phyloP scores from a whole-genome alignment of 768 basidiomycete species.

The Boletus rufocinnamomeus region DNA sequence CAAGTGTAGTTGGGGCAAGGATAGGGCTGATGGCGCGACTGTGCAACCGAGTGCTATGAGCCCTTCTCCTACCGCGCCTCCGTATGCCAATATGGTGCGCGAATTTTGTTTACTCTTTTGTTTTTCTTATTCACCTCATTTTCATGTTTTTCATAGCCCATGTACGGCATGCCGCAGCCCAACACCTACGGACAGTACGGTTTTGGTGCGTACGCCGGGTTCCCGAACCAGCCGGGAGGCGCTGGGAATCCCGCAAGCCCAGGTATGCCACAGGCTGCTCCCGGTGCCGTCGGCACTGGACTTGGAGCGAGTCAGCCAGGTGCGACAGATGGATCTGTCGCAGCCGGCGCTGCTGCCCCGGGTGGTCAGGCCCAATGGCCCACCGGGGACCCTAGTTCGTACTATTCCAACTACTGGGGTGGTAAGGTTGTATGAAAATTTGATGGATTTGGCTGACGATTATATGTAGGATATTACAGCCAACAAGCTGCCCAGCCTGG shows the following conservation, averaged over 20 bases:
- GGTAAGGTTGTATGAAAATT: conserved; percentile 45
- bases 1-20: conserved; percentile 99
- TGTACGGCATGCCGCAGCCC: conserved; percentile 90
- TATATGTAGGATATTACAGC: conserved; percentile 71
- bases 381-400: conserved; percentile 67
- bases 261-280: conserved; percentile 57
- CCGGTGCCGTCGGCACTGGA: conserved; percentile 54
- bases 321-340: conserved; percentile 54
- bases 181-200: conserved; percentile 73
- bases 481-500: conserved; percentile 70
- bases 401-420: conserved; percentile 85
- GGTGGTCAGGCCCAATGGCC: conserved; percentile 78
- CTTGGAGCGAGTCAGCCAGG: conserved; percentile 59
- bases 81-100: conserved; percentile 78
- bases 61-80: conserved; percentile 59
- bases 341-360: conserved; percentile 49
- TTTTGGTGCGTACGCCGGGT: conserved; percentile 73
- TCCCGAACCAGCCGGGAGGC: conserved; percentile 59
- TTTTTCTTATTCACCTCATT: conserved; percentile 1
- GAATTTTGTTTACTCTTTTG: background rate
- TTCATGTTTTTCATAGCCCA: conserved; percentile 51
- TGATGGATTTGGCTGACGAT: conserved; percentile 16
- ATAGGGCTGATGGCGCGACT: conserved; percentile 73
- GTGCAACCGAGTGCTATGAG: conserved; percentile 55
- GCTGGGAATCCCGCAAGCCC: conserved; percentile 46